These are phyloP conservation scores for Xerocomus minutiporus DNA, from an alignment of 1,284 basidiomycete genomes.

Conservation along the genomic window DNA sequence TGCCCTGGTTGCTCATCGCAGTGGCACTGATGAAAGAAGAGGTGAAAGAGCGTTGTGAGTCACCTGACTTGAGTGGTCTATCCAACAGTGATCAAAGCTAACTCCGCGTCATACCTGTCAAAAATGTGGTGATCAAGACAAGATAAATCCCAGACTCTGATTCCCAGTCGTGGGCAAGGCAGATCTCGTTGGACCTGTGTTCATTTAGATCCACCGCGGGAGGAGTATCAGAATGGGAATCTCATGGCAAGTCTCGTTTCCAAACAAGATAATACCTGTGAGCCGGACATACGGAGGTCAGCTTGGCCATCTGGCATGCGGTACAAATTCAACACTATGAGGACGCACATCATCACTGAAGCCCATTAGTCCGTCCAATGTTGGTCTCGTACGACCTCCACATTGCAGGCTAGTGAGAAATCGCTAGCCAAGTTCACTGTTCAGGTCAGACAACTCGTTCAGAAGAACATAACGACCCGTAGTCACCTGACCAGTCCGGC, in stretches of 20 bases:
- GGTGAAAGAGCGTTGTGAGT: conserved; percentile 2
- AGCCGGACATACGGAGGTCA: not conserved
- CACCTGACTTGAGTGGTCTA: conserved; percentile 9
- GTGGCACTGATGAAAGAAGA: conserved; percentile 14
- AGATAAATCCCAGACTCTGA: not conserved
- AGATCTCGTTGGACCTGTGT: conserved; percentile 1
- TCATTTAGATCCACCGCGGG: not conserved
- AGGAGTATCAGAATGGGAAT: not conserved
- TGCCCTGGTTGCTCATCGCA: not conserved
- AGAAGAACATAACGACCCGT: too few species aligned
- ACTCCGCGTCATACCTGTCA: conserved; percentile 3
- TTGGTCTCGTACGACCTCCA: too few species aligned
- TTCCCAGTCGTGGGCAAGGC: not conserved
- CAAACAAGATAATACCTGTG: not conserved
- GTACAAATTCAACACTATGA: too few species aligned
- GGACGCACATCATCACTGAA: too few species aligned
- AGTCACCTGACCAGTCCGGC: too few species aligned
- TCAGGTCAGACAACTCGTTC: too few species aligned
- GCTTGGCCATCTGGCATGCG: not conserved
- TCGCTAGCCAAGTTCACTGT: too few species aligned
- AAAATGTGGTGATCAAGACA: not conserved
- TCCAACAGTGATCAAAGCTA: not conserved
- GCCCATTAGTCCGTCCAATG: too few species aligned
- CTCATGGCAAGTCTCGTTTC: not conserved
- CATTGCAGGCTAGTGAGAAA: too few species aligned